Conservation (phyloP, 768 basidiomycete species). For the Fomitopsis pulvina region DNA sequence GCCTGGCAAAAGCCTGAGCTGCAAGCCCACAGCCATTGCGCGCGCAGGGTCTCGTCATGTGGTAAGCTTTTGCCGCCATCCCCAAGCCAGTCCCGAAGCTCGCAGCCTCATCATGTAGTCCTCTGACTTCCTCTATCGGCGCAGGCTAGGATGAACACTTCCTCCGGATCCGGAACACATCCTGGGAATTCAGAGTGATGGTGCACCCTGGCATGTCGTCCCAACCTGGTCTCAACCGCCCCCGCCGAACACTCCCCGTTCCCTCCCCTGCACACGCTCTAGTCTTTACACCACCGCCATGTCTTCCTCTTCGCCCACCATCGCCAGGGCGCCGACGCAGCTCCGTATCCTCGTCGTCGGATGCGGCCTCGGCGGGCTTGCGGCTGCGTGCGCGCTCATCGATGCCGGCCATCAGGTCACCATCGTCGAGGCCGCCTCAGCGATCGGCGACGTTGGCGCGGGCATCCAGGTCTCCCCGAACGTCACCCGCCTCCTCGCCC, state of each 20-base stretch:
- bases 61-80: neutral
- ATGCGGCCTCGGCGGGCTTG: slow-evolving; percentile 36
- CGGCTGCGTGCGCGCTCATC: slow-evolving; percentile 31
- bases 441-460: slow-evolving; percentile 35
- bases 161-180: neutral
- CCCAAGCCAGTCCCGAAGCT: neutral
- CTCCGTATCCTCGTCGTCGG: slow-evolving; percentile 36
- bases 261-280: too few relatives aligned
- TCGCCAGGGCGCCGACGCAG: slow-evolving; percentile 23
- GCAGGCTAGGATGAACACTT: neutral
- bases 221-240: neutral
- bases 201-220: neutral
- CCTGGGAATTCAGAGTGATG: neutral
- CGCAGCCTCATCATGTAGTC: neutral
- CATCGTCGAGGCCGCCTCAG: slow-evolving; percentile 30
- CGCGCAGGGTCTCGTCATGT: too few relatives aligned
- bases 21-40: too few relatives aligned
- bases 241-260: too few relatives aligned
- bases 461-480: slow-evolving; percentile 39
- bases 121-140: neutral
- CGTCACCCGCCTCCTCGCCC: slow-evolving; percentile 27
- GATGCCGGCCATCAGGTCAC: slow-evolving; percentile 34
- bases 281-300: slow-evolving; percentile 1
- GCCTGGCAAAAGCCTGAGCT: too few relatives aligned
- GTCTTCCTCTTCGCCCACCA: neutral